Percentiles rank a stretch among this genome's conserved stretches.
These are phyloP conservation scores for Cercospora brassicicola DNA, from an alignment of 2,329 filamentous ascomycete genomes.

Conservation along the genomic window DNA sequence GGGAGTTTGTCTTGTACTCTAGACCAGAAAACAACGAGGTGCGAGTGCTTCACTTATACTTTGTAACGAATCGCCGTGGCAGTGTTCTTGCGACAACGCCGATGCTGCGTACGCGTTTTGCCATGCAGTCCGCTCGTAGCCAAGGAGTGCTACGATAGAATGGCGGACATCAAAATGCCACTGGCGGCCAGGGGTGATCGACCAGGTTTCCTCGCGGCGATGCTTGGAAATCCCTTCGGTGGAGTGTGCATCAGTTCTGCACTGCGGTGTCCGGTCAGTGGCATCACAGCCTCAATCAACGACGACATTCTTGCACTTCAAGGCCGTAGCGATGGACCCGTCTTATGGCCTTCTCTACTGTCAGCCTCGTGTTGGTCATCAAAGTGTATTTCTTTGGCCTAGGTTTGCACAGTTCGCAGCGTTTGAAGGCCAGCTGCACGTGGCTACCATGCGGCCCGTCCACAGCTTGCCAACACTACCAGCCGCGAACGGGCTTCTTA, in stretches of 20 bases:
- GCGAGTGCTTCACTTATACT: constrained; percentile 6
- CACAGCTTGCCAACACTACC: not conserved
- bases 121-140: constrained; percentile 1
- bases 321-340: not conserved
- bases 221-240: not conserved
- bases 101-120: not conserved
- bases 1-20: not conserved
- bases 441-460: not conserved
- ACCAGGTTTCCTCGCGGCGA: not conserved
- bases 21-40: not conserved
- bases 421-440: not conserved
- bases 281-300: not conserved
- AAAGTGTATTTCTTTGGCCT: not conserved
- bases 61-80: not conserved
- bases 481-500: not conserved
- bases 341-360: not conserved
- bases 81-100: not conserved
- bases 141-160: constrained; percentile 5
- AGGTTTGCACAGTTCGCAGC: not conserved
- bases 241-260: not conserved
- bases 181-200: not conserved
- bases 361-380: not conserved
- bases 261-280: not conserved
- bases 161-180: not conserved
- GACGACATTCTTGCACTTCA: not conserved